Evolutionary conservation across 306 rosid genomes (phyloP).

Genomic region (Prunus salicina): DNA sequence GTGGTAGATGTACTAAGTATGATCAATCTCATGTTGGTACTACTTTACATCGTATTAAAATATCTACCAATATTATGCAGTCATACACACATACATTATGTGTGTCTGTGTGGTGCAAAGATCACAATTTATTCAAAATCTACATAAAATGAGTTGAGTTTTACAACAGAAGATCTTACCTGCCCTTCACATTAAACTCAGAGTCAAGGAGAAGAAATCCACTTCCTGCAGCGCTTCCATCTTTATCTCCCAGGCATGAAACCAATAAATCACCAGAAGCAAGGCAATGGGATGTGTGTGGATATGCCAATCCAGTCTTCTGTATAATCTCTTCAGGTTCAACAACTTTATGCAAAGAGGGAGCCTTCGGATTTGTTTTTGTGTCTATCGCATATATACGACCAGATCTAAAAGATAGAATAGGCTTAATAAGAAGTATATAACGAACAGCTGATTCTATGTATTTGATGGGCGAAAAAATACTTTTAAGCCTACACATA

Average conservation of each 20-base stretch:
- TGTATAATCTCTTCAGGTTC: constrained; percentile 53
- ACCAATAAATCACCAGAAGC: constrained; percentile 94
- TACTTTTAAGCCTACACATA: background rate
- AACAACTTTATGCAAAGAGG: constrained; percentile 81
- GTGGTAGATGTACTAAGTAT: background rate
- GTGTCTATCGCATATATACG: constrained; percentile 80
- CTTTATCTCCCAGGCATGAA: constrained; percentile 87
- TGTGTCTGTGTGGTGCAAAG: background rate
- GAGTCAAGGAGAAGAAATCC: constrained; percentile 98
- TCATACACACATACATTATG: background rate
- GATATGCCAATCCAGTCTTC: constrained; percentile 91
- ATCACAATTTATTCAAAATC: background rate
- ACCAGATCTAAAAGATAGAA: constrained; percentile 63
- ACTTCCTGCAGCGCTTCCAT: constrained; percentile 81
- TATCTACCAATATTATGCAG: background rate
- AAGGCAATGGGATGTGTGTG: constrained; percentile 95
- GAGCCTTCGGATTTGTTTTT: constrained; percentile 73
- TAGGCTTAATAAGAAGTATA: constrained; percentile 7
- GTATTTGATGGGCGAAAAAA: background rate
- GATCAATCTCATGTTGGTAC: background rate
- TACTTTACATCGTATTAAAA: background rate
- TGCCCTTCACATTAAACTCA: constrained; percentile 91
- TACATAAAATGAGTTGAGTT: background rate
- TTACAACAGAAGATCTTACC: constrained; percentile 39
- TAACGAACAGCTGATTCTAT: background rate